A percentile compares a stretch with the other conserved stretches of the same genome.
These are phyloP conservation scores for Podaxis sp. DNA, from an alignment of 768 basidiomycete species.

Conservation along the genomic window DNA sequence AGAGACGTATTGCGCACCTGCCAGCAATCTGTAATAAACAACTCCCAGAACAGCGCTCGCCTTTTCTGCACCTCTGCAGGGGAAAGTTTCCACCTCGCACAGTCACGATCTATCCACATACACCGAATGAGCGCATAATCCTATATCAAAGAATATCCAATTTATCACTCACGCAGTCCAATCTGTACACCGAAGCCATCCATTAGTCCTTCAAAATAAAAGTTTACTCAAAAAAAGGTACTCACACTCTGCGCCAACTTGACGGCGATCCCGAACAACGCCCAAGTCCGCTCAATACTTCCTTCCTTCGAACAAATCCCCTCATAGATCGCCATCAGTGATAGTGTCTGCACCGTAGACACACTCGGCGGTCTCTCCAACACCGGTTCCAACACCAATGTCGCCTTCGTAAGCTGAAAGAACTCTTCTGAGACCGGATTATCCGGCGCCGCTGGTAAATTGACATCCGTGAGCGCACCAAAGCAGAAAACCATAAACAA, in stretches of 20 bases:
- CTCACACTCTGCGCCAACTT: slow-evolving; percentile 70
- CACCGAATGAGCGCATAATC: neutral
- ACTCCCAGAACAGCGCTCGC: slow-evolving; percentile 69
- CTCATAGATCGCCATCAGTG: slow-evolving; percentile 70
- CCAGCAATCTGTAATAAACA: slow-evolving; percentile 55
- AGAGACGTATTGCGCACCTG: slow-evolving; percentile 42
- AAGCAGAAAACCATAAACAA: slow-evolving; percentile 64
- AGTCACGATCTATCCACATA: slow-evolving; percentile 58
- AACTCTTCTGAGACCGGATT: slow-evolving; percentile 53
- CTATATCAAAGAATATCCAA: no score
- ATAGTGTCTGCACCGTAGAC: slow-evolving; percentile 59
- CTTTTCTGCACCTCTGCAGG: slow-evolving; percentile 69
- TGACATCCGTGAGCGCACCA: slow-evolving; percentile 57
- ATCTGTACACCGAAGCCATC: slow-evolving; percentile 38
- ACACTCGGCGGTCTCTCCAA: slow-evolving; percentile 72
- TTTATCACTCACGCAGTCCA: slow-evolving; percentile 56
- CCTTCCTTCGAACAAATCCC: slow-evolving; percentile 67
- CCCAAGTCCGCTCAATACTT: slow-evolving; percentile 67
- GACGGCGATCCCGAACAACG: slow-evolving; percentile 60
- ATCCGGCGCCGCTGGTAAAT: slow-evolving; percentile 50
- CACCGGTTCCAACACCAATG: slow-evolving; percentile 66
- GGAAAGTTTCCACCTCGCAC: slow-evolving; percentile 65
- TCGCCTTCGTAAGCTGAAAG: slow-evolving; percentile 62
- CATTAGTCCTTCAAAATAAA: neutral
- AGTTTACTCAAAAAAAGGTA: slow-evolving; percentile 20